A percentile compares a stretch with the other conserved stretches of the same genome.
These are phyloP conservation scores for Blastocystis sp. DNA, from an alignment of 352 stramenopile genomes.

Conservation along the genomic window DNA sequence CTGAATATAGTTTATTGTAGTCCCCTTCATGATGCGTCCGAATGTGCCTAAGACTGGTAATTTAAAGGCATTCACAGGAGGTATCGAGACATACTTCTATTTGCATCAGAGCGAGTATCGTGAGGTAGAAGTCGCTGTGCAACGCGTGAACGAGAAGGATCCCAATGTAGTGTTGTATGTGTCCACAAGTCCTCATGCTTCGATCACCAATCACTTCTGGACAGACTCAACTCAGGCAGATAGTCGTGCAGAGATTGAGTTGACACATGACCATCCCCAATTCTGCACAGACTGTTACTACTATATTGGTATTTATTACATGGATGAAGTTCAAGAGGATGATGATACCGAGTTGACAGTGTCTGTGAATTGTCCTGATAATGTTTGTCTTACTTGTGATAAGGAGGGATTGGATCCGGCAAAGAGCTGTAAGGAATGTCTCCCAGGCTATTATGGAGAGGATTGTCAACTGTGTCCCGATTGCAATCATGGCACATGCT, in stretches of 20 bases:
- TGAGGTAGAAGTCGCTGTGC: conserved; percentile 10
- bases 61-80: conserved; percentile 13
- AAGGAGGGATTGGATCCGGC: conserved; percentile 76
- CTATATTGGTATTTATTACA: conserved; percentile 28
- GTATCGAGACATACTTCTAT: conserved; percentile 56
- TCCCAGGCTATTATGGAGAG: conserved; percentile 77
- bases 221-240: conserved; percentile 47
- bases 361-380: conserved; percentile 19
- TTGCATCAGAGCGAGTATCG: conserved; percentile 4
- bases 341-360: not conserved
- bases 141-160: not conserved
- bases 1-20: not conserved
- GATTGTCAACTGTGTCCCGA: conserved; percentile 77
- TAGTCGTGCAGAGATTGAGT: conserved; percentile 33
- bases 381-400: not conserved
- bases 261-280: conserved; percentile 1
- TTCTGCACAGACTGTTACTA: conserved; percentile 60
- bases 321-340: not conserved
- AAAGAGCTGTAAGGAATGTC: conserved; percentile 78
- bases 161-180: conserved; percentile 47
- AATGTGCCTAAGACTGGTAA: not conserved
- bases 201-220: conserved; percentile 44
- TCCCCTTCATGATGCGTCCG: conserved; percentile 35
- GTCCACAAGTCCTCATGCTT: conserved; percentile 10
- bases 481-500: conserved; percentile 82